Evolutionary conservation across 2,329 filamentous ascomycete genomes (phyloP), one percentile per base, ranked within the genome.

Genomic region (Talaromyces sp.): DNA sequence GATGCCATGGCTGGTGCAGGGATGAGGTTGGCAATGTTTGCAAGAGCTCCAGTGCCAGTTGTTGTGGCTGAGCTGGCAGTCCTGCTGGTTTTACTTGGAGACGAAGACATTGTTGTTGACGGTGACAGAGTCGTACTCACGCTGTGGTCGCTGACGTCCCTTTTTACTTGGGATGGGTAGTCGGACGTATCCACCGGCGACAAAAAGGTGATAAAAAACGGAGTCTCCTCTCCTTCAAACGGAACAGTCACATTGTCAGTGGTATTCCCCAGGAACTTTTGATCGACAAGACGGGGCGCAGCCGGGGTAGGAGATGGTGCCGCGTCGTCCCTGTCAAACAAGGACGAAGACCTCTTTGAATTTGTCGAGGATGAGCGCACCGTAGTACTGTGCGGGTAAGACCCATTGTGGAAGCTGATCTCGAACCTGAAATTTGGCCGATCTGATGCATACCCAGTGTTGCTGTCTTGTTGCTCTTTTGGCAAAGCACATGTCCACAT

Each of bases 401-500:
- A 54, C 4, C 80, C 82, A 64, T 87, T 86, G 47, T 79, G 77
- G 64, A 85, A 87, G 0, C 72, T 75, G 62, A 97, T 93, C 66
- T 95, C 84, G 65, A 97, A 80, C 55, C 90, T 83, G 69, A 97
- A 91, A 57, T 88, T 90, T 0, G 93, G 92, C 69, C 91, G 85
- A 64, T 88, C 83, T 0, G 87, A 78, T 39, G 82, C 79, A 69
- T 87, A 90, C 1, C 60, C 60, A 1, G 80, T 77, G 51, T 88
- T 84, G 1, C 82, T 81, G 3, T 82, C 76, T 51, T 93, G 90
- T 63, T 91, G 77, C 67, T 92, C 91, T 71, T 92, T 92, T 2
- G 93, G 92, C 17, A 96, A 75, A 11, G 88, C 84, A 73, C 93
- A 98, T 71, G 89, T 96, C 93, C 93, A 98, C 59, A 95, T 75